These are phyloP conservation scores for Populus hybrid DNA, from an alignment of 441 rosid species.

Conservation along the genomic window DNA sequence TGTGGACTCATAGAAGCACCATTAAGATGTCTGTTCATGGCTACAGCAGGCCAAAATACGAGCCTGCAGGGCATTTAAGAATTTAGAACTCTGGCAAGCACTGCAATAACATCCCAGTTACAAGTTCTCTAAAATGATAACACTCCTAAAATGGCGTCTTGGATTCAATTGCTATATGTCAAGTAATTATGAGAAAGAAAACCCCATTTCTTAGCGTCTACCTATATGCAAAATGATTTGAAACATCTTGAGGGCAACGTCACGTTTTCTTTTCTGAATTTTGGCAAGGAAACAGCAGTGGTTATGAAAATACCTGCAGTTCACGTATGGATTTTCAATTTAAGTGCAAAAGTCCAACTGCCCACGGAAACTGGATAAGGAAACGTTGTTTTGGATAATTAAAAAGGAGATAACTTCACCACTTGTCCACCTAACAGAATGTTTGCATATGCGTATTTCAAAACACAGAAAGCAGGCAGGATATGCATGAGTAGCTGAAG, in stretches of 20 bases:
- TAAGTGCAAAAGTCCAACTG: neutral
- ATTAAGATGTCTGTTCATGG: too few relatives aligned
- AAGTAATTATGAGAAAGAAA: too few relatives aligned
- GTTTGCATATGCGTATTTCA: neutral
- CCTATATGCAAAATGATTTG: neutral
- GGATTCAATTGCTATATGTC: too few relatives aligned
- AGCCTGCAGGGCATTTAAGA: neutral
- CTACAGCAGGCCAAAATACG: neutral
- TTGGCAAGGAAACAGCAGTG: neutral
- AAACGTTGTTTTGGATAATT: neutral
- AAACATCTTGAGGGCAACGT: neutral
- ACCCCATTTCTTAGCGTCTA: neutral
- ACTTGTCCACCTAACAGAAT: neutral
- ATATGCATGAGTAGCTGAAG: neutral
- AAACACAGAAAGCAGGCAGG: conserved; percentile 2
- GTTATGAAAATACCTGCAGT: too few relatives aligned
- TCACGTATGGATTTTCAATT: too few relatives aligned
- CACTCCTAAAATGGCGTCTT: too few relatives aligned
- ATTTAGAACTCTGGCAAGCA: neutral
- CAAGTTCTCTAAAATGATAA: too few relatives aligned
- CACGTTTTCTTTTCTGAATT: neutral
- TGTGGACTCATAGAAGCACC: neutral
- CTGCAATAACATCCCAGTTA: neutral
- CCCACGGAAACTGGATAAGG: neutral
- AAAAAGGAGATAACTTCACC: neutral